These are phyloP conservation scores for Aureobasidium leucospermi DNA, from an alignment of 2,329 filamentous ascomycete genomes.

Conservation along the genomic window DNA sequence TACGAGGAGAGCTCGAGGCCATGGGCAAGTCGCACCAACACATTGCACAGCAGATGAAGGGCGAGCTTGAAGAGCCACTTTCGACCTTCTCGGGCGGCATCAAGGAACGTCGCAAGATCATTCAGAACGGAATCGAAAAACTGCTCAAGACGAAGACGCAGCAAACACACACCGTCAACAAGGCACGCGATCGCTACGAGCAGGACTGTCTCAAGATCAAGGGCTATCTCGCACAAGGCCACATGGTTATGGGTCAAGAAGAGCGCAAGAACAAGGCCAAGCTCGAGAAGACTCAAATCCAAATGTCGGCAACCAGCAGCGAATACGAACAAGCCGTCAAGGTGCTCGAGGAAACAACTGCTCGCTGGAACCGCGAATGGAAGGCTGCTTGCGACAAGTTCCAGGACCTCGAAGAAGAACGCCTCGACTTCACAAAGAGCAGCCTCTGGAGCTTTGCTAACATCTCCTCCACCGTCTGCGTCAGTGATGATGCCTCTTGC, in stretches of 20 bases:
- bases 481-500: slow-evolving; percentile 92
- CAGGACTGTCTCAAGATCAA: slow-evolving; percentile 98
- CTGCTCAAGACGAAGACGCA: slow-evolving; percentile 86
- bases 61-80: slow-evolving; percentile 87
- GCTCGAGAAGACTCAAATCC: slow-evolving; percentile 96
- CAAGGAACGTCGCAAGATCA: slow-evolving; percentile 94
- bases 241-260: slow-evolving; percentile 99
- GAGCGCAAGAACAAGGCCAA: slow-evolving; percentile 98
- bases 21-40: slow-evolving; percentile 91
- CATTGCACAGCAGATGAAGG: slow-evolving; percentile 91
- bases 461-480: slow-evolving; percentile 92
- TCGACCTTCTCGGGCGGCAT: slow-evolving; percentile 87
- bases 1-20: slow-evolving; percentile 81
- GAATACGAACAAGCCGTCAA: slow-evolving; percentile 95
- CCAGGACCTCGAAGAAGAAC: slow-evolving; percentile 95
- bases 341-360: slow-evolving; percentile 87
- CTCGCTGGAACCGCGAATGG: slow-evolving; percentile 96
- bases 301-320: slow-evolving; percentile 78
- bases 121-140: slow-evolving; percentile 90
- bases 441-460: slow-evolving; percentile 98
- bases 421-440: slow-evolving; percentile 94
- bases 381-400: slow-evolving; percentile 97
- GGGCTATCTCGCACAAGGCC: slow-evolving; percentile 93
- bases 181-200: slow-evolving; percentile 90
- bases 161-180: slow-evolving; percentile 86